Base-by-base conservation (phyloP, 495 filamentous ascomycete species). In the Letharia lupina region DNA sequence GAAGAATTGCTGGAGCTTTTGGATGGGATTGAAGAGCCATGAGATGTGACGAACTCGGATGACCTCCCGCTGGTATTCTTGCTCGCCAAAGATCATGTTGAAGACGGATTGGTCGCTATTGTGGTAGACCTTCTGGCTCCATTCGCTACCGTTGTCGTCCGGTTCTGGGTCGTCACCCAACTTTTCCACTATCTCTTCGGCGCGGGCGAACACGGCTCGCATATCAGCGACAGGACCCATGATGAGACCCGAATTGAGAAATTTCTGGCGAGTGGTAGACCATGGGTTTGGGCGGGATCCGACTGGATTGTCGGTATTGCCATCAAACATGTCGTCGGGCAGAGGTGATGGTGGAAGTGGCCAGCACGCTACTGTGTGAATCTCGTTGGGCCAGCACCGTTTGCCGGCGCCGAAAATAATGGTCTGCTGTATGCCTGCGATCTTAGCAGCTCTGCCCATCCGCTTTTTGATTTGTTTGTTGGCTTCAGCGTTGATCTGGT, bases 281-380 rank as follows among this genome's bases (percentile, higher is more conserved):
- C 35, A 47, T 31, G 35, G 33, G 44, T 56, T 67, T 35, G 65
- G 56, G 15, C 61, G 54, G 7, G 54, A 57, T n/a, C 28, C 54
- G 3, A 57, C 54, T 9, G 54, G 54, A 6, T 37, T 58, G 57
- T 66, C 64, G n/a, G 64, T 66, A 13, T 66, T 66, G n/a, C 54
- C 64, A 23, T 60, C 41, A 31, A 16, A 66, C 54, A 66, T 1
- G 13, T 66, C 64, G 7, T 61, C 18, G n/a, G 35, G 41, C 3
- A 66, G 23, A 16, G 64, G 64, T 5, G 64, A 66, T 20, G 52
- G 35, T 40, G 64, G 64, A 20, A 66, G 41, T 3, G 64, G 64
- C 40, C 48, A 66, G 64, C 64, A 66, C 20, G 64, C 64, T 35
- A 66, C 48, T 20, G 64, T 66, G 42, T 66, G 64, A 18, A 48